Conservation (phyloP, 2,329 filamentous ascomycete genomes). For the Aaosphaeria arxii region DNA sequence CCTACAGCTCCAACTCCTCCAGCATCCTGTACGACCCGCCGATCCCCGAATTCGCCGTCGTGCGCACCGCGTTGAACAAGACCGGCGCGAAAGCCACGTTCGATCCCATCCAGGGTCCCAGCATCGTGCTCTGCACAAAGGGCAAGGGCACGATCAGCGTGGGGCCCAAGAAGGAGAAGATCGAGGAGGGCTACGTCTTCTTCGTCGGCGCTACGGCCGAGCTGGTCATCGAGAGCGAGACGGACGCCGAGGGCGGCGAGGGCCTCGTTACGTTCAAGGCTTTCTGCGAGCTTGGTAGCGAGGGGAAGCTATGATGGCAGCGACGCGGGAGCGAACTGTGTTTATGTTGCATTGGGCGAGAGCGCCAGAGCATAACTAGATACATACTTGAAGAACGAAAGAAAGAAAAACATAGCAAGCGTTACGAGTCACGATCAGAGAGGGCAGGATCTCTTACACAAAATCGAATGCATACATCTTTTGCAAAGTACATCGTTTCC, state of each 20-base stretch:
- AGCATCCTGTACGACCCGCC: constrained; percentile 85
- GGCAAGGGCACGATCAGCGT: constrained; percentile 83
- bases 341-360: not conserved
- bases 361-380: not conserved
- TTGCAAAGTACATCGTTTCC: not conserved
- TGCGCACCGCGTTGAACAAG: constrained; percentile 71
- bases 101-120: constrained; percentile 81
- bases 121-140: constrained; percentile 85
- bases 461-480: not conserved
- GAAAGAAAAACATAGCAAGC: not conserved
- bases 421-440: not conserved
- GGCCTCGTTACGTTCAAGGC: constrained; percentile 88
- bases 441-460: not conserved
- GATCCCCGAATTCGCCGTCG: constrained; percentile 92
- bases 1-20: constrained; percentile 73
- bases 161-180: constrained; percentile 73
- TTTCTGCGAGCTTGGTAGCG: constrained; percentile 71
- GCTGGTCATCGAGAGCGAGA: constrained; percentile 67
- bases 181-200: constrained; percentile 51
- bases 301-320: constrained; percentile 23
- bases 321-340: not conserved
- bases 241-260: constrained; percentile 48
- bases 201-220: constrained; percentile 84
- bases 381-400: not conserved
- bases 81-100: constrained; percentile 80